These are phyloP conservation scores for Nectriaceae sp. DNA, from an alignment of 2,329 filamentous ascomycete genomes.

Conservation along the genomic window DNA sequence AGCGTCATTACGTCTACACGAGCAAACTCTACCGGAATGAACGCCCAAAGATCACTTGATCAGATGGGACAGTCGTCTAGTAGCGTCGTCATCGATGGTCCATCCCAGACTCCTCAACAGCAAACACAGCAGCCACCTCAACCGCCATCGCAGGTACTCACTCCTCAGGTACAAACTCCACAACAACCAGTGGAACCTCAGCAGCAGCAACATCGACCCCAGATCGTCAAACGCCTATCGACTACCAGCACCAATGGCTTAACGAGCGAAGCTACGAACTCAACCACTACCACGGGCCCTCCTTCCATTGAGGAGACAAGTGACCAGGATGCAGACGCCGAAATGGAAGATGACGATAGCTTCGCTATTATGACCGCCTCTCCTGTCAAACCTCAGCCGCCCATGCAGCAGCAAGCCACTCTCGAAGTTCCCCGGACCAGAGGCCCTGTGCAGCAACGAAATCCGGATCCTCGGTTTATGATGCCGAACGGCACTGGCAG, in stretches of 20 bases:
- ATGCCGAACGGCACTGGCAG: constrained; percentile 43
- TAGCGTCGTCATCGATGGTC: constrained; percentile 22
- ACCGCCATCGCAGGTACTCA: constrained; percentile 17
- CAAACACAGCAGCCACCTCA: not conserved
- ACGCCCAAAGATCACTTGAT: constrained; percentile 51
- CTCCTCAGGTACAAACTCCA: constrained; percentile 16
- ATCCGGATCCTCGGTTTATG: constrained; percentile 43
- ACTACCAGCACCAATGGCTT: constrained; percentile 38
- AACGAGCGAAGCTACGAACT: constrained; percentile 37
- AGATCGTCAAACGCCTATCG: constrained; percentile 31
- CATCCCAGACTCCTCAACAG: constrained; percentile 8
- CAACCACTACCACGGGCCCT: constrained; percentile 37
- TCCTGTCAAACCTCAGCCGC: constrained; percentile 38
- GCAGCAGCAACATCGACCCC: constrained; percentile 25
- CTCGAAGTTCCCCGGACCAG: constrained; percentile 48
- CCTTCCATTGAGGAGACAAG: constrained; percentile 50
- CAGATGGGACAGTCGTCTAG: constrained; percentile 28
- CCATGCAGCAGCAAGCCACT: constrained; percentile 42
- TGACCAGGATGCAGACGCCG: constrained; percentile 45
- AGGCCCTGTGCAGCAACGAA: constrained; percentile 36
- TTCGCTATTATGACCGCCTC: constrained; percentile 52
- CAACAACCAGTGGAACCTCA: constrained; percentile 22
- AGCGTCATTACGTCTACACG: constrained; percentile 57
- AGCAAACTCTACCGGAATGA: constrained; percentile 45
- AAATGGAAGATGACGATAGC: constrained; percentile 62